Evolutionary conservation across 345 rosid genomes (phyloP), one percentile per base, ranked within the genome.

Genomic region (Nasturtium officinale): DNA sequence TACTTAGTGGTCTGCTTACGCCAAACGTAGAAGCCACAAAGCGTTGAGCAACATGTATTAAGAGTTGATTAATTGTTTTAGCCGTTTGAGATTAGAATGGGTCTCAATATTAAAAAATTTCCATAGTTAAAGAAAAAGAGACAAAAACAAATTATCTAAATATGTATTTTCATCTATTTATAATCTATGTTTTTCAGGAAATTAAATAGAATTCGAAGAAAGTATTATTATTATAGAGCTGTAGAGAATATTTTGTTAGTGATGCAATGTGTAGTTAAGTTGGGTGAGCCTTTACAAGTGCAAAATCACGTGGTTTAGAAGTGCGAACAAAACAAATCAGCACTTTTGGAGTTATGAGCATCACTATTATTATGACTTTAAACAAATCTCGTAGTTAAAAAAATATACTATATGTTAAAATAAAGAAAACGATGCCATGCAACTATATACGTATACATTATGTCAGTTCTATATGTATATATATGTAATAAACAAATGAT

Each of bases 291-390:
- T 60, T 48, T 68, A 60, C 26, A 69, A 76, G 71, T 76, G 79
- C 75, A 61, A 54, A 69, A 69, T 76, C 79, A 76, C 79, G 79
- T 76, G 75, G 79, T 76, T 61, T 76, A 26, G 75, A 76, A 76
- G 65, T 76, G 48, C 42, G 18, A 35, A 23, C 75, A 76, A 76
- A 76, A 76, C 75, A 69, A 62, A 69, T 76, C 23, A 69, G 60
- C 79, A 55, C 75, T 69, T 76, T 76, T 69, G 25, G 56, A 69
- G 60, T 37, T 61, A 62, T 35, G 38, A 17, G 51, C 26, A 45
- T 68, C 74, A 32, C 16, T 18, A 51, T 52, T 5, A 7, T 67
- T 60, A 74, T 28, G 23, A 50, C 15, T 54, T 48, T 50, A 16
- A 40, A 11, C 58, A 7, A 37, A 38, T 53, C 29, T 64, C 50